phyloP scores from a whole-genome alignment of 208 protist species.

The Acanthamoeba royreba region DNA sequence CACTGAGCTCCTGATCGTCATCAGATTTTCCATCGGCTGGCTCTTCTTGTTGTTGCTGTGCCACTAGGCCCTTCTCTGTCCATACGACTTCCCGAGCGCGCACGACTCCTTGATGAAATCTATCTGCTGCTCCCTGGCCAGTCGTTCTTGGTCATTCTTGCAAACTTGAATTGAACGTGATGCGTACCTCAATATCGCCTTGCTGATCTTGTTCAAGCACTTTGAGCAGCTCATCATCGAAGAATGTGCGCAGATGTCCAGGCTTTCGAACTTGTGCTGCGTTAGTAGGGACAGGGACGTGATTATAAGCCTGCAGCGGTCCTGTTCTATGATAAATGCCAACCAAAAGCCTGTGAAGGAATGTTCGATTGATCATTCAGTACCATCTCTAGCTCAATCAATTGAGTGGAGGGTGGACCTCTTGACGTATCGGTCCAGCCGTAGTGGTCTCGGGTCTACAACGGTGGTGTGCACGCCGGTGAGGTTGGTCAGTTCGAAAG shows the following conservation, averaged over 20 bases:
- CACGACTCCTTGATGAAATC: not conserved
- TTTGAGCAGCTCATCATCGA: not conserved
- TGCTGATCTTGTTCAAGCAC: not conserved
- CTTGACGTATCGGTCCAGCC: not conserved
- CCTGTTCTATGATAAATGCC: not conserved
- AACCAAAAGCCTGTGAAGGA: not conserved
- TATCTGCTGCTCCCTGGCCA: not conserved
- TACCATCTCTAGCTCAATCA: no score
- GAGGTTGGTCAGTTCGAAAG: conserved; percentile 16
- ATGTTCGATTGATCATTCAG: no score
- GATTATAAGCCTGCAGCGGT: not conserved
- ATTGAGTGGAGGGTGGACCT: no score
- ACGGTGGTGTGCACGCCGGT: not conserved
- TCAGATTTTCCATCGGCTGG: not conserved
- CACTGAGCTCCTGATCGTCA: not conserved
- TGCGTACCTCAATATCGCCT: not conserved
- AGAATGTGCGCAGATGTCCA: not conserved
- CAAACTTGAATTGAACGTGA: no score
- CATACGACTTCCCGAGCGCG: not conserved
- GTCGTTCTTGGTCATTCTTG: no score
- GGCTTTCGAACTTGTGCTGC: not conserved
- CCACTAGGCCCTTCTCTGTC: conserved; percentile 6
- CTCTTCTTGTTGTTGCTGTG: not conserved
- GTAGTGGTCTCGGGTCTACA: not conserved
- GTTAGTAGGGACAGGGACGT: not conserved